Base-by-base conservation (phyloP, 2,329 filamentous ascomycete species). In the Juglanconis sp. region DNA sequence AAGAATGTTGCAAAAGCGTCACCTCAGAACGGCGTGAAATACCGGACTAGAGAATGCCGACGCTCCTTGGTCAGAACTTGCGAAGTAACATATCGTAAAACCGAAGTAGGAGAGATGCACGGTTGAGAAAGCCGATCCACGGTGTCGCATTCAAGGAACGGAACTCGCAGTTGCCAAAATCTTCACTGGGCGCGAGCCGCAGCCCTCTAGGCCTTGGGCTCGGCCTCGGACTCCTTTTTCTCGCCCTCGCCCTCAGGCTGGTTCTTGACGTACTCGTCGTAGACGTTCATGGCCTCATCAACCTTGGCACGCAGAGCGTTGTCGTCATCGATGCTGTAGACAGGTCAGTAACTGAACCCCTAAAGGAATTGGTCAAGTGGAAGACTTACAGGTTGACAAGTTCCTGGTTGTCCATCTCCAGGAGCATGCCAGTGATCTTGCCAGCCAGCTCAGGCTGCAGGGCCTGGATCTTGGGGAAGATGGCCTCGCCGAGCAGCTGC, bases 341-440 rank as follows among this genome's bases (percentile, higher is more conserved):
- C 32, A 17, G 8, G 24, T 72, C 60, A 66, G 61, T 53, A 56
- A 8, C 53, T 59, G 35, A 38, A 47, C 17, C 40, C 40, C 1
- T 3, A 36, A 47, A 15, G 4, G 38, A 17, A n/a, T 11, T 3
- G 17, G 17, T 17, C 7, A 5, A 32, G 30, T 1, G 11, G 7
- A 3, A 6, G 32, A 91, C 93, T 91, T 89, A 96, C 91, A 99
- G 86, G 79, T 91, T 91, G 73, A 99, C 85, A 70, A 99, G 83
- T 82, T 99, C 95, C 60, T 83, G 76, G 79, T 98, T 98, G 71
- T 98, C 95, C 95, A 99, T 99, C 86, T 99, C 95, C 70, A 99
- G 80, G 71, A 99, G 89, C 95, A 99, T 99, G 79, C 95, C 95
- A 64, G 95, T 99, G 77, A 99, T 98, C 88, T 99, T 99, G 74